Evolutionary conservation across 2,329 filamentous ascomycete species (phyloP).

Genomic region (Incumbomyces lentus): DNA sequence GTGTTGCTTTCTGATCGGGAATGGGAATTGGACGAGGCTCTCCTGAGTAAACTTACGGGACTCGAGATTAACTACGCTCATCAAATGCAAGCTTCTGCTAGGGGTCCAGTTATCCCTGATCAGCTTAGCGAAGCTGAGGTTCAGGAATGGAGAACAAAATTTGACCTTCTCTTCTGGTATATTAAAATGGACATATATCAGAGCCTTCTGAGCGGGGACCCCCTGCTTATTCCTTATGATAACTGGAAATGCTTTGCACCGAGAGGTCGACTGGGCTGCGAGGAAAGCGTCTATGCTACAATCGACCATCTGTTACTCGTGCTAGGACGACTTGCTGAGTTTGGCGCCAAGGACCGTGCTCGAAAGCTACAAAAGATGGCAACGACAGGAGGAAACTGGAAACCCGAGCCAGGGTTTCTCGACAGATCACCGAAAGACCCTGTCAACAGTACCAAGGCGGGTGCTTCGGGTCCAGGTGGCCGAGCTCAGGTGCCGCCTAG

Average conservation of each 20-base stretch:
- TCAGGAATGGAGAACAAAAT: slow-evolving; percentile 66
- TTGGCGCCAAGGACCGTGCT: slow-evolving; percentile 63
- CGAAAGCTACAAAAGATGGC: slow-evolving; percentile 64
- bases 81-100: slow-evolving; percentile 29
- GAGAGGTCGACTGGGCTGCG: slow-evolving; percentile 63
- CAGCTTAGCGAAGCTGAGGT: slow-evolving; percentile 50
- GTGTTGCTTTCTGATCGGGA: slow-evolving; percentile 34
- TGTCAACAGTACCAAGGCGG: slow-evolving; percentile 6
- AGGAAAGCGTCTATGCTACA: slow-evolving; percentile 74
- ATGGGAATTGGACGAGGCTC: slow-evolving; percentile 43
- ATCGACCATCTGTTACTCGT: slow-evolving; percentile 80
- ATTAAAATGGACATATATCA: slow-evolving; percentile 90
- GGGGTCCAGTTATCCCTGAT: slow-evolving; percentile 6
- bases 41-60: slow-evolving; percentile 51
- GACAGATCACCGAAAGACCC: slow-evolving; percentile 7
- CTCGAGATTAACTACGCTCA: slow-evolving; percentile 48
- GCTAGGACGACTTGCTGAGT: slow-evolving; percentile 68
- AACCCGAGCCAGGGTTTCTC: slow-evolving; percentile 27
- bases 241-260: slow-evolving; percentile 83
- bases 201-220: slow-evolving; percentile 75
- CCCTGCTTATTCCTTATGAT: slow-evolving; percentile 71
- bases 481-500: slow-evolving; percentile 11
- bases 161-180: slow-evolving; percentile 93
- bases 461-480: not conserved
- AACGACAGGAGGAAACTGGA: slow-evolving; percentile 47